phyloP scores from a whole-genome alignment of 2,329 filamentous ascomycete genomes.

The Emydomyces testavorans region DNA sequence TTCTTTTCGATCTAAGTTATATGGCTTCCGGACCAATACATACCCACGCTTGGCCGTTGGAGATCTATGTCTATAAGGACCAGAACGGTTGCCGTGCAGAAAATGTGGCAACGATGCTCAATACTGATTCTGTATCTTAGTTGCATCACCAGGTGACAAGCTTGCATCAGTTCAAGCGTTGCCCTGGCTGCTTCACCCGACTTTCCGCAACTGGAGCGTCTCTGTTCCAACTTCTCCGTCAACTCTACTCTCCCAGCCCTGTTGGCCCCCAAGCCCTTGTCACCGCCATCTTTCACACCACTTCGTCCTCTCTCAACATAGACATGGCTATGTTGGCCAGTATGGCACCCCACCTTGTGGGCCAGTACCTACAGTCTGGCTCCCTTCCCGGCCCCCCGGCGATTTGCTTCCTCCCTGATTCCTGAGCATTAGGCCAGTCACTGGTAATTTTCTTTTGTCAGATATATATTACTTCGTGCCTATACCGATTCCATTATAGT shows the following conservation, averaged over 20 bases:
- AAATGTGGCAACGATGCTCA: background rate
- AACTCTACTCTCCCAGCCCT: background rate
- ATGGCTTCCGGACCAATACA: background rate
- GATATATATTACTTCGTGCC: conserved; percentile 6
- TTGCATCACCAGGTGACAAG: conserved; percentile 1
- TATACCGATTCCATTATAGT: background rate
- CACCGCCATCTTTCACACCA: background rate
- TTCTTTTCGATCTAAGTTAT: background rate
- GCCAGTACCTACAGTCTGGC: background rate
- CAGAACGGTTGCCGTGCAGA: background rate
- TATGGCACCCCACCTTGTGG: conserved; percentile 3
- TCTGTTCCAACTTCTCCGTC: background rate
- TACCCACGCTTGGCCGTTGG: conserved; percentile 2
- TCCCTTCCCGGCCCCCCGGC: background rate
- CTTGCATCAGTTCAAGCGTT: conserved; percentile 3
- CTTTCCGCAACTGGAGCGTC: conserved; percentile 1
- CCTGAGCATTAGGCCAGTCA: background rate
- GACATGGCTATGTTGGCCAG: conserved; percentile 9
- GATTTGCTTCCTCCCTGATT: background rate
- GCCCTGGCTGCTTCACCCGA: conserved; percentile 1
- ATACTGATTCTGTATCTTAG: background rate
- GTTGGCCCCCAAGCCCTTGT: conserved; percentile 6
- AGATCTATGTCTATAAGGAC: background rate
- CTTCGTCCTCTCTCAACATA: background rate
- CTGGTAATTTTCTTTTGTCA: background rate